These are phyloP conservation scores for Brassica juncea DNA, from an alignment of 345 rosid genomes.

Conservation along the genomic window DNA sequence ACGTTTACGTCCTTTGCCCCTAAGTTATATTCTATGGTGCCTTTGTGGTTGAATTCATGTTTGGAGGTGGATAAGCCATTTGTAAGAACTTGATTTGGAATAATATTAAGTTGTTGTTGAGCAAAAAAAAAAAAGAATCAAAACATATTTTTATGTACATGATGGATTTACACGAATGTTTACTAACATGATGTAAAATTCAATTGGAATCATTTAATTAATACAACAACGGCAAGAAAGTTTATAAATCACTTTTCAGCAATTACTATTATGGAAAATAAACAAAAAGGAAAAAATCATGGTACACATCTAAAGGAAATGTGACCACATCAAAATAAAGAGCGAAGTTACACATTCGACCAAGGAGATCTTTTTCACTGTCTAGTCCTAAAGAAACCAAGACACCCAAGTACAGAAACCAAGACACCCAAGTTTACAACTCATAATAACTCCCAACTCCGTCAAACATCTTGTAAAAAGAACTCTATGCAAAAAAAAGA, in stretches of 20 bases:
- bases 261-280: not conserved
- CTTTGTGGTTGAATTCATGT: too few species aligned
- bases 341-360: slow-evolving; percentile 57
- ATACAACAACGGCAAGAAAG: not conserved
- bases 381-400: slow-evolving; percentile 40
- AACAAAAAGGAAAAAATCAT: slow-evolving; percentile 8
- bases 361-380: slow-evolving; percentile 64
- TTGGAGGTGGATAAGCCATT: too few species aligned
- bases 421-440: slow-evolving; percentile 36
- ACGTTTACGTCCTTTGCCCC: too few species aligned
- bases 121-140: too few species aligned
- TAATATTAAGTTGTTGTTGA: too few species aligned
- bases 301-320: slow-evolving; percentile 36
- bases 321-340: slow-evolving; percentile 26
- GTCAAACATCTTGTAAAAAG: not conserved
- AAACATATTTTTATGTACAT: too few species aligned
- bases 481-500: too few species aligned
- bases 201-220: not conserved
- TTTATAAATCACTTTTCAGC: not conserved
- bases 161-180: too few species aligned
- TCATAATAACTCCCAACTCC: slow-evolving; percentile 38
- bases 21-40: too few species aligned
- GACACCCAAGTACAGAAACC: slow-evolving; percentile 42
- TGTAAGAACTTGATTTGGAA: too few species aligned
- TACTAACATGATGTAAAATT: too few species aligned